These are phyloP conservation scores for Uronychia binucleata DNA, from an alignment of 73 alveolate species.

Conservation along the genomic window DNA sequence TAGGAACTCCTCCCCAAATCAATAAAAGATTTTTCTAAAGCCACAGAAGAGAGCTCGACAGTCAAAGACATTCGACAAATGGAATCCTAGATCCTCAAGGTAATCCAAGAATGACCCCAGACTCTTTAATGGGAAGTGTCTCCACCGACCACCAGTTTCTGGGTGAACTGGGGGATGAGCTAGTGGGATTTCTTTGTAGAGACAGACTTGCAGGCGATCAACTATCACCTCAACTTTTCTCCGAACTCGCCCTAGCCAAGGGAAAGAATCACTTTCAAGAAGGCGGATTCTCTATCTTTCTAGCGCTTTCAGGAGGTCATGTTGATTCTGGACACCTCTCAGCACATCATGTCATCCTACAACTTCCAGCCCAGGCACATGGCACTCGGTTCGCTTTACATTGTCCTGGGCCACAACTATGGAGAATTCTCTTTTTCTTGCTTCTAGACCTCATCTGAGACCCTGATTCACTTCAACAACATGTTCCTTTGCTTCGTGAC, in stretches of 20 bases:
- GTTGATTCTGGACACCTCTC: not conserved
- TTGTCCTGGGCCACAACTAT: not conserved
- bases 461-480: not conserved
- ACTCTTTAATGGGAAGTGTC: slow-evolving; percentile 12
- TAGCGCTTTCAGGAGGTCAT: not conserved
- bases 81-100: slow-evolving; percentile 61
- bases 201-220: not conserved
- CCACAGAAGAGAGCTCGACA: slow-evolving; percentile 74
- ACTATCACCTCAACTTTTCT: not conserved
- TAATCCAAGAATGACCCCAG: not conserved
- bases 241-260: not conserved
- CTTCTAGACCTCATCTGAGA: not conserved
- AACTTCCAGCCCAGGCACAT: not conserved
- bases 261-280: not conserved
- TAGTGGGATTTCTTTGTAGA: slow-evolving; percentile 20
- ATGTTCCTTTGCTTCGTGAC: not conserved
- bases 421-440: not conserved
- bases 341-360: not conserved
- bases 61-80: slow-evolving; percentile 53
- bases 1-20: not conserved
- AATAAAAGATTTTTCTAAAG: slow-evolving; percentile 48
- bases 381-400: not conserved
- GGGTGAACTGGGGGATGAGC: not conserved
- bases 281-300: not conserved
- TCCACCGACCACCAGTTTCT: slow-evolving; percentile 19